A percentile compares a stretch with the other conserved stretches of the same genome.
These are phyloP conservation scores for Silybum marianum DNA, from an alignment of 129 eudicot species.

Conservation along the genomic window DNA sequence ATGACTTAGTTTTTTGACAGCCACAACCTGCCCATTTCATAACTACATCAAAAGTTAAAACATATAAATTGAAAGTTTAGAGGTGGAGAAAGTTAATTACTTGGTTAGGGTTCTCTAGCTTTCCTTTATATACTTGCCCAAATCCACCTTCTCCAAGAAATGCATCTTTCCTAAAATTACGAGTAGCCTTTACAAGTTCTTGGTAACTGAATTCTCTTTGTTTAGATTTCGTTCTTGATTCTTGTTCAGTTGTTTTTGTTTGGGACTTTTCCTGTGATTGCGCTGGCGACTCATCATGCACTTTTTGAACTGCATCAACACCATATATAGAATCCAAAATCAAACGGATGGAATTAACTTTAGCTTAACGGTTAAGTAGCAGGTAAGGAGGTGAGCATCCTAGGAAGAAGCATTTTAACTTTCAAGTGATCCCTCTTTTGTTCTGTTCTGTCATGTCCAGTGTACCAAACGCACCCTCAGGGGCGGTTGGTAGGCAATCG, in stretches of 20 bases:
- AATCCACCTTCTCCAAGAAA: conserved; percentile 73
- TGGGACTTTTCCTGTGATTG: conserved; percentile 12
- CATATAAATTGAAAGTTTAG: neutral
- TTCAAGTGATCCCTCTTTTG: neutral
- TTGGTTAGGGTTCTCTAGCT: conserved; percentile 41
- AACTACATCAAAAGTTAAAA: conserved; percentile 24
- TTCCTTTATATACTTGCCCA: conserved; percentile 66
- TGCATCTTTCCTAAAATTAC: conserved; percentile 52
- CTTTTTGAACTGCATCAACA: conserved; percentile 31
- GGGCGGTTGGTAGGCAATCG: too few species aligned
- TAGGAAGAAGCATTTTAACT: neutral
- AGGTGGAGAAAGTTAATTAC: conserved; percentile 30
- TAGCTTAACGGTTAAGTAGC: neutral
- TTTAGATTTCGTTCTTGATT: conserved; percentile 13
- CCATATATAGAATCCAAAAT: conserved; percentile 4
- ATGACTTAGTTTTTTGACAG: conserved; percentile 53
- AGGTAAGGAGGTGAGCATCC: neutral
- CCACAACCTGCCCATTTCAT: conserved; percentile 53
- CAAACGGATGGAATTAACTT: conserved; percentile 13
- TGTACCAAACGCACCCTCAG: neutral
- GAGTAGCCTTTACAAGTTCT: conserved; percentile 70
- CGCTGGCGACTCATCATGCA: neutral
- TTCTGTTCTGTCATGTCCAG: neutral
- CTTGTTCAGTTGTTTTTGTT: conserved; percentile 15
- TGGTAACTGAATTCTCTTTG: conserved; percentile 35